Evolutionary conservation across 1,139 yeast genomes (phyloP), one percentile per base, ranked within the genome.

Genomic region (Saccharomyces pastorianus): DNA sequence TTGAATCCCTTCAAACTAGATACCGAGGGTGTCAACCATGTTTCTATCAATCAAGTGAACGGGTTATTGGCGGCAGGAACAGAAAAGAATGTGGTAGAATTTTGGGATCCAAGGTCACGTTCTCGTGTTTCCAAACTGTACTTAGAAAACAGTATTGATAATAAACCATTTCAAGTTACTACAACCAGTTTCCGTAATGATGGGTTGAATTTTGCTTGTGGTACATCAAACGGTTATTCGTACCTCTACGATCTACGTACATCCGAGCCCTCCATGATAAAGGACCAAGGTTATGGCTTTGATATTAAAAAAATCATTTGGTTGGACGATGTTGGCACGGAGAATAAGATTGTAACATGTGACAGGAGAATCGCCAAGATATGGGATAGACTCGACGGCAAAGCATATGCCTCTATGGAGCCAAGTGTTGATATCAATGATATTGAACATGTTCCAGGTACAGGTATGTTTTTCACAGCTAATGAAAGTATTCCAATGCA

Each of bases 401-500:
- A 84, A 56, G 87, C 96, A 25, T 88, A 82, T 73, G 93, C 98
- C 6, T 84, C 97, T 0, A 87, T 95, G 88, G 99, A 93, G 72
- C 99, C 99, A 2, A 20, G 23, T 20, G 23, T 20, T 20, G 23
- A 20, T 20, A 20, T 20, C 23, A 20, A 20, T 20, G 99, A 93
- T 67, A 84, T 95, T 53, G 96, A 88, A 58, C 89, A 90, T 67
- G 75, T 91, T 48, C 89, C 88, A 47, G 84, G 83, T 46, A 82
- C 96, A 4, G 99, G 99, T 52, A 89, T 93, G 96, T 91, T 93
- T 70, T 85, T 93, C 73, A 82, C 91, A 77, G 98, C 99, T 34
- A 93, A 93, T 67, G 99, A 93, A 72, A 97, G 98, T 51, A 87
- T 88, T 56, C 96, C 96, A 53, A 89, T 93, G 99, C 98, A 95